Evolutionary conservation across 768 basidiomycete genomes (phyloP), one percentile per base, ranked within the genome.

Genomic region (Russula griseocarnosa): DNA sequence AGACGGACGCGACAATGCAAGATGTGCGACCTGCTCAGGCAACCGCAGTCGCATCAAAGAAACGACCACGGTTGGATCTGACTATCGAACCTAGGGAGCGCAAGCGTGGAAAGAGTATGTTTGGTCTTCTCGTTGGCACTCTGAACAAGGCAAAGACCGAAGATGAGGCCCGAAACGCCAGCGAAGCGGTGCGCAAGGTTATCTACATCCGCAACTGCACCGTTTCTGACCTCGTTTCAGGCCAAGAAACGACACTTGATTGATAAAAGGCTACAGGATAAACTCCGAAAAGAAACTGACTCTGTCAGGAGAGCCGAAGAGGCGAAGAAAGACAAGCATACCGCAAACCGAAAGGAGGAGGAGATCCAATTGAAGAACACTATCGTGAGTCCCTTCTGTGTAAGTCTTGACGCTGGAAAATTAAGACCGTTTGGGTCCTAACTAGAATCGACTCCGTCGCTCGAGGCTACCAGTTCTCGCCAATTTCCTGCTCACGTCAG

Each of bases 131-230:
- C 67, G 75, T 93, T 62, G 89, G 89, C 58, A 93, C 90, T 68
- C 82, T 93, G 66, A 90, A 87, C 77, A 90, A 89, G 79, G 91
- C 91, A 67, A 92, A 91, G 78, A 86, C 82, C 68, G 90, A 93
- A 78, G 90, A 91, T 74, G 87, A 88, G 73, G 85, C 89, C 79
- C 80, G 90, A 64, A 90, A 81, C 72, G 86, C 86, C n/a, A 91
- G 89, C 74, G 90, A 93, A 70, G 89, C 90, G 70, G 90, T 92
- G 64, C 73, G 76, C 74, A 3, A 1, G 44, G 44, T 34, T 49
- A 10, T 20, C 20, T 28, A 13, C 30, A 46, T 58, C 57, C 18
- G 40, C 56, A 60, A 13, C 46, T 16, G 9, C 20, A 47, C 52
- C n/a, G 2, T 36, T 13, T 44, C 65, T 51, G 36, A 53, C 53